Base-by-base conservation (phyloP, 2,329 filamentous ascomycete species). In the Graphiopsis chlorocephala region DNA sequence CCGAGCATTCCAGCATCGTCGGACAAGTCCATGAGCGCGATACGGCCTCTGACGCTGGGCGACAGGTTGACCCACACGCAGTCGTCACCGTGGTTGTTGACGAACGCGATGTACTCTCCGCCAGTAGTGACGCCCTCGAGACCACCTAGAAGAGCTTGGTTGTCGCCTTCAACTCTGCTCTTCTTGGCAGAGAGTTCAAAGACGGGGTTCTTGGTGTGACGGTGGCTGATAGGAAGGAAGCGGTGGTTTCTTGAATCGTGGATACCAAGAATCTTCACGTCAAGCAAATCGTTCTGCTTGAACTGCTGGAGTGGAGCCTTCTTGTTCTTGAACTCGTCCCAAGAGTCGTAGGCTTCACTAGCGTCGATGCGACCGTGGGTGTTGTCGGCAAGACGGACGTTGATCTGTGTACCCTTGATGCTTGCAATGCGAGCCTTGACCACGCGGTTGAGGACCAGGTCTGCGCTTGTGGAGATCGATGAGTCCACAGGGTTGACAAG, bases 361-460 rank as follows among this genome's bases (percentile, higher is more conserved):
- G 95, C 86, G 73, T 97, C 94, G 66, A 99, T 88, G 20, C 95
- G 91, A n/a, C 94, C 95, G 75, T 96, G 91, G 10, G 96, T 84
- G 68, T 93, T 92, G 73, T 96, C 92, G 50, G 92, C 90, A 59
- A 98, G 84, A 69, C 91, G 87, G 6, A 99, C 92, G 70, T 98
- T 98, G 63, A 98, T 82, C 75, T 99, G 95, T 0, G 94, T 97
- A 57, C 89, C 89, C 78, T 96, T 97, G 73, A 97, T 82, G 0
- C 92, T 92, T n/a, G 86, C 85, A 52, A 99, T 86, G 70, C 85
- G 89, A 45, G 91, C 94, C 74, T 91, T 92, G 8, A 88, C 88
- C 55, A 90, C 76, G 69, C 85, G 89, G 61, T 94, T 94, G 31
- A 92, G 82, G 1, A 82, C 81, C 57, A 97, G 85, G 69, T 97